Base-by-base conservation (phyloP, 805 yeast species). In the Kluyveromyces wickerhamii region DNA sequence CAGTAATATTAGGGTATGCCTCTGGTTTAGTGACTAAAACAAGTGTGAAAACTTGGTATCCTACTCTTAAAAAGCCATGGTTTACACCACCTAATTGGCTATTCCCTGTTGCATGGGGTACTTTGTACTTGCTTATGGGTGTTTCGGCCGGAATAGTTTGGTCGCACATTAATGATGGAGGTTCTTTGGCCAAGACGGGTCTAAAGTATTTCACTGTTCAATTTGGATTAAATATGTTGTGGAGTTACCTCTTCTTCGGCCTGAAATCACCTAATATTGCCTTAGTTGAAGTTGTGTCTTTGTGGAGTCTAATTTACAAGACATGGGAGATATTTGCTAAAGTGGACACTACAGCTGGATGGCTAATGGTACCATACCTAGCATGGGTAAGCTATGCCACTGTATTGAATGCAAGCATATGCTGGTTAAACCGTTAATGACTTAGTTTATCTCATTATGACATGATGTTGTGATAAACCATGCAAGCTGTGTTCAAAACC, bases 321-420 rank as follows among this genome's bases (percentile, higher is more conserved):
- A 30, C 33, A n/a, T 30, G 26, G 26, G 11, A 16, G 25, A 19
- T 30, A 19, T 30, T 30, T 12, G 16, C 24, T 6, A 18, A 11
- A 11, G 33, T 30, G 6, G 33, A 30, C 13, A 11, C 14, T 9
- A 21, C 26, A 12, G 33, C 33, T 8, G 33, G 26, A 12, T 30
- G 33, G 33, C 16, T 30, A 4, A 30, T 30, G 33, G 26, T 30
- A n/a, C 33, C 33, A 30, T 30, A 30, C 25, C 19, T 30, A 21
- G 4, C 17, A 5, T 30, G 33, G 33, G 33, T 30, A 7, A 21
- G 26, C n/a, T 30, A 30, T 21, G 33, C 33, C 2, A 15, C 33
- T n/a, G 33, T 30, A 15, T 21, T 30, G 16, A 30, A 30, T 21
- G 33, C 26, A 11, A 30, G 33, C 21, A 30, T 30, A 7, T 30